Percentiles rank a stretch among this genome's conserved stretches.
phyloP scores from a whole-genome alignment of 306 rosid genomes.

The Trifolium pratense region DNA sequence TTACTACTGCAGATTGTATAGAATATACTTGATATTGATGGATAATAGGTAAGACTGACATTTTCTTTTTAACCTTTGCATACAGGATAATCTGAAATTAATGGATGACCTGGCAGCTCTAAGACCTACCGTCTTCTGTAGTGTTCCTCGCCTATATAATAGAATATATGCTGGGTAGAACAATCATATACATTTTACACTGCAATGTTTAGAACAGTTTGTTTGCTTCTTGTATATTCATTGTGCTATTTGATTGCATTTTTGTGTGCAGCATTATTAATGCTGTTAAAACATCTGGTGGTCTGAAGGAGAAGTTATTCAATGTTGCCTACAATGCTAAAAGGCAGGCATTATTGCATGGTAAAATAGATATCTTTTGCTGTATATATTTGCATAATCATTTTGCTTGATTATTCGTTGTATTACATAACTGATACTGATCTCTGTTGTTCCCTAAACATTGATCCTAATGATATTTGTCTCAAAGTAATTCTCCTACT shows the following conservation, averaged over 20 bases:
- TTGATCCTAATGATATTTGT: constrained; percentile 32
- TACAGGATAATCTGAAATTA: constrained; percentile 94
- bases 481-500: constrained; percentile 18
- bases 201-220: constrained; percentile 24
- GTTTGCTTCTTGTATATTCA: constrained; percentile 31
- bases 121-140: constrained; percentile 91
- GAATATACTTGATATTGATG: too few species aligned
- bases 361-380: constrained; percentile 51
- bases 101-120: constrained; percentile 88
- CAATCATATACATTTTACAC: constrained; percentile 30
- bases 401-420: constrained; percentile 26
- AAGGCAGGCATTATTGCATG: constrained; percentile 82
- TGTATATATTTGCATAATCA: constrained; percentile 1
- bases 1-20: too few species aligned
- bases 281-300: constrained; percentile 95
- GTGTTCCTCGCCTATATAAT: constrained; percentile 97
- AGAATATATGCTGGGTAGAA: constrained; percentile 95
- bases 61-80: constrained; percentile 34
- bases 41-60: constrained; percentile 31
- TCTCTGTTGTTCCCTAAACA: constrained; percentile 20
- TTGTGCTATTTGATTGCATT: constrained; percentile 41
- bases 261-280: constrained; percentile 63
- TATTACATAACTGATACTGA: constrained; percentile 3
- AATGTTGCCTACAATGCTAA: constrained; percentile 95
- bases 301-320: constrained; percentile 81